These are phyloP conservation scores for Sideroxylon spinosum DNA, from an alignment of 179 eudicot genomes.

Conservation along the genomic window DNA sequence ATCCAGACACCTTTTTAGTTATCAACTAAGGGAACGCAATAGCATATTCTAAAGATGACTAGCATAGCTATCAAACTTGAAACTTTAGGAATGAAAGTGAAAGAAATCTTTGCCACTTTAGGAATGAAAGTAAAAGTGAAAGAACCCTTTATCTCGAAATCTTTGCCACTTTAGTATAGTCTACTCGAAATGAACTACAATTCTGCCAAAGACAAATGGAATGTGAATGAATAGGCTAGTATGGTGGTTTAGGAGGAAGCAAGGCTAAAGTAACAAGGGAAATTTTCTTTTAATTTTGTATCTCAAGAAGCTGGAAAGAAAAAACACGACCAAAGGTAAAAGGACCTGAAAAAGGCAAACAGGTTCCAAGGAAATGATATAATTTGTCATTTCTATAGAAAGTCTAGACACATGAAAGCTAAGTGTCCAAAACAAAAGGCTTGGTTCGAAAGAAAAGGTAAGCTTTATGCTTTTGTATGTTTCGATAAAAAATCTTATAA, in stretches of 20 bases:
- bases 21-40: background rate
- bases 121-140: too few species aligned
- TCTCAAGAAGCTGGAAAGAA: background rate
- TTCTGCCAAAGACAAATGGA: background rate
- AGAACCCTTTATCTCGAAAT: slow-evolving; percentile 8
- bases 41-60: slow-evolving; percentile 10
- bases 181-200: slow-evolving; percentile 9
- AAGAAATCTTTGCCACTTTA: background rate
- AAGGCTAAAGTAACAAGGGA: background rate
- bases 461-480: background rate
- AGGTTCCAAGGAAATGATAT: background rate
- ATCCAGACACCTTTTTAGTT: too few species aligned
- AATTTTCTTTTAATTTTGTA: background rate
- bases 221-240: slow-evolving; percentile 1
- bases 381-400: background rate
- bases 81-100: background rate
- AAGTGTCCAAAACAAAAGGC: background rate
- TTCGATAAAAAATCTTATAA: background rate
- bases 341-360: background rate
- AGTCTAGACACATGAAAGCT: background rate
- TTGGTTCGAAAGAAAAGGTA: background rate
- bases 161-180: slow-evolving; percentile 2
- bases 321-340: background rate
- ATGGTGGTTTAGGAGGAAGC: background rate
- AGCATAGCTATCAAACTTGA: background rate